These are phyloP conservation scores for Podaxis pistillaris DNA, from an alignment of 768 basidiomycete genomes.

Conservation along the genomic window DNA sequence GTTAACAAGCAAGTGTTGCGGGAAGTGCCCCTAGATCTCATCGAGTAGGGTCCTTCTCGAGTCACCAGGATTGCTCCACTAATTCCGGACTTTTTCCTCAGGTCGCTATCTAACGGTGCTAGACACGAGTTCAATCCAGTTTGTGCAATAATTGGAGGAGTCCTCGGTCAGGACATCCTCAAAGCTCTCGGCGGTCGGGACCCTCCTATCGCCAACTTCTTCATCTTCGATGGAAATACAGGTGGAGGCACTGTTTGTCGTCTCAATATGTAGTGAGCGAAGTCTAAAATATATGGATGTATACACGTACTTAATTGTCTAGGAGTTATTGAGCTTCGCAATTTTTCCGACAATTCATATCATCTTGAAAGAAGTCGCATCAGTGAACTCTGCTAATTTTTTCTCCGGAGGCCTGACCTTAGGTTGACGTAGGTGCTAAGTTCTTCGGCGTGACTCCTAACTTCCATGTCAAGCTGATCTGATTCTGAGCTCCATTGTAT, in stretches of 20 bases:
- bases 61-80: not conserved
- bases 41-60: slow-evolving; percentile 50
- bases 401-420: not conserved
- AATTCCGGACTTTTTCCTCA: slow-evolving; percentile 28
- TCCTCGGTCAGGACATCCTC: slow-evolving; percentile 92
- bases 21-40: slow-evolving; percentile 52
- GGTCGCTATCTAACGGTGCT: slow-evolving; percentile 68
- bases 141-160: slow-evolving; percentile 92
- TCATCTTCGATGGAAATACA: slow-evolving; percentile 81
- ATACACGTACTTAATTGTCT: not conserved
- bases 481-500: not conserved
- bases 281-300: not conserved
- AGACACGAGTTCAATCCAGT: slow-evolving; percentile 87
- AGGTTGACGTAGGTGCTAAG: slow-evolving; percentile 2
- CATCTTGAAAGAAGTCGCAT: not conserved
- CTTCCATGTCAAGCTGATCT: not conserved
- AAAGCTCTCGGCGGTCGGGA: slow-evolving; percentile 90
- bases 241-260: slow-evolving; percentile 71
- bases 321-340: not conserved
- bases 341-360: slow-evolving; percentile 10
- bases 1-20: slow-evolving; percentile 70
- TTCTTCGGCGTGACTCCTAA: not conserved
- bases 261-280: slow-evolving; percentile 44
- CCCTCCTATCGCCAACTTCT: slow-evolving; percentile 90
- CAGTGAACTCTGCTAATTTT: not conserved